These are phyloP conservation scores for Dendrothele bispora DNA, from an alignment of 768 basidiomycete species.

Conservation along the genomic window DNA sequence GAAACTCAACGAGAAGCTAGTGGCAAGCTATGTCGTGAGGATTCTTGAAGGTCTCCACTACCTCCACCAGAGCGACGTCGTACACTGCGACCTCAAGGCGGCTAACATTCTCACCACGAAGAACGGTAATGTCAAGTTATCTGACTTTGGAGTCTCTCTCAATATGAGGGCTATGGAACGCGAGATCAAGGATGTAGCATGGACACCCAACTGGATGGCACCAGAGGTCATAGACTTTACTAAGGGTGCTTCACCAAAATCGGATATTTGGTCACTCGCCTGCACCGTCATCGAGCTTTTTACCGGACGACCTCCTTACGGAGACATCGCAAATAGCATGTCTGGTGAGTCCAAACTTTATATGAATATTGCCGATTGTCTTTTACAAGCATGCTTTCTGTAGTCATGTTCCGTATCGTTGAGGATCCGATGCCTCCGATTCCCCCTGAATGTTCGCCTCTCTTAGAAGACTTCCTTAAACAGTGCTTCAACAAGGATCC, in stretches of 20 bases:
- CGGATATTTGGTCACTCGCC: slow-evolving; percentile 94
- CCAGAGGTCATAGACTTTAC: slow-evolving; percentile 97
- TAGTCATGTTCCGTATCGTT: slow-evolving; percentile 97
- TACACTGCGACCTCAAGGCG: slow-evolving; percentile 97
- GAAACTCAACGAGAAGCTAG: slow-evolving; percentile 87
- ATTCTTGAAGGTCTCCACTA: slow-evolving; percentile 96
- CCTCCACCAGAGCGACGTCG: slow-evolving; percentile 85
- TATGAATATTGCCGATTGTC: slow-evolving; percentile 10
- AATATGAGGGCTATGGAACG: slow-evolving; percentile 89
- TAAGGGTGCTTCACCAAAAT: slow-evolving; percentile 89
- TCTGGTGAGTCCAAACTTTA: slow-evolving; percentile 54
- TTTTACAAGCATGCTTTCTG: slow-evolving; percentile 11
- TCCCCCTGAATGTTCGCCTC: slow-evolving; percentile 76
- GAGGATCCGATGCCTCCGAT: slow-evolving; percentile 89
- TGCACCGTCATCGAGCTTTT: slow-evolving; percentile 94
- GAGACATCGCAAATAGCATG: slow-evolving; percentile 88
- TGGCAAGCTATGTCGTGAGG: slow-evolving; percentile 92
- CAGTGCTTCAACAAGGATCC: slow-evolving; percentile 93
- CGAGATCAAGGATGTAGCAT: slow-evolving; percentile 83
- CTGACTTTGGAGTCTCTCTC: slow-evolving; percentile 97
- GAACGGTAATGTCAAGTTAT: slow-evolving; percentile 95
- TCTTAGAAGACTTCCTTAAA: slow-evolving; percentile 77
- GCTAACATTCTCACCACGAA: slow-evolving; percentile 99
- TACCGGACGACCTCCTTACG: slow-evolving; percentile 90
- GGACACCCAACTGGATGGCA: slow-evolving; percentile 99